Percentiles rank a stretch among this genome's conserved stretches.
Evolutionary conservation across 345 rosid species (phyloP).

Genomic region (Clarkia xantiana): DNA sequence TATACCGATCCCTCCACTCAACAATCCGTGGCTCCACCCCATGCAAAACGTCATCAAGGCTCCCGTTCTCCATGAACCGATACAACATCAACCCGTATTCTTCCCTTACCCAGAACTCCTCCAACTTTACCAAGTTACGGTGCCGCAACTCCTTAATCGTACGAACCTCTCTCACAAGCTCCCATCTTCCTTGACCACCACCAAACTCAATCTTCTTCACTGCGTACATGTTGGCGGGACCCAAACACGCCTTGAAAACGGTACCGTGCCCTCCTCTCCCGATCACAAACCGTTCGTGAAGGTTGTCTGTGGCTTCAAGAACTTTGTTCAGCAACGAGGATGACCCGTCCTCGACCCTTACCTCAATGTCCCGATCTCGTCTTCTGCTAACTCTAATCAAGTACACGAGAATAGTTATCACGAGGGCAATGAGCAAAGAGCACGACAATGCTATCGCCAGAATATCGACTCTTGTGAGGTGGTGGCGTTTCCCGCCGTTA

Average conservation of each 20-base stretch:
- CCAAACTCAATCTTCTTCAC: conserved; percentile 42
- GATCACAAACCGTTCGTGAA: conserved; percentile 38
- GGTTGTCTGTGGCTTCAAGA: conserved; percentile 59
- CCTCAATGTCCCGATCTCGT: conserved; percentile 22
- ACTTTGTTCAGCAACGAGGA: conserved; percentile 38
- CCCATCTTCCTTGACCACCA: conserved; percentile 25
- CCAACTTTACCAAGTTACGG: conserved; percentile 55
- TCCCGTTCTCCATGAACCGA: conserved; percentile 58
- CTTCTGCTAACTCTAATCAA: conserved; percentile 15
- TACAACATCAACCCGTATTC: conserved; percentile 57
- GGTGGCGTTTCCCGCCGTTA: conserved; percentile 11
- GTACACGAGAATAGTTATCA: conserved; percentile 11
- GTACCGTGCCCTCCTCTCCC: conserved; percentile 75
- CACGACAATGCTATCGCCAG: conserved; percentile 24
- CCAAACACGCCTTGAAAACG: conserved; percentile 49
- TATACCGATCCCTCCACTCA: conserved; percentile 47
- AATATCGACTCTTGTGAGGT: conserved; percentile 19
- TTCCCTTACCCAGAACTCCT: conserved; percentile 63
- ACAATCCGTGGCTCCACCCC: conserved; percentile 16
- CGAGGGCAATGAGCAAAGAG: conserved; percentile 10
- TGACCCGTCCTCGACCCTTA: conserved; percentile 27
- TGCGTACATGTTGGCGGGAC: conserved; percentile 33
- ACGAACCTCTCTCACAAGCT: conserved; percentile 52
- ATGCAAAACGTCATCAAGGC: conserved; percentile 52
- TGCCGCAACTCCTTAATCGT: conserved; percentile 55